phyloP scores from a whole-genome alignment of 2,329 filamentous ascomycete species.

The Alternaria infectoria region DNA sequence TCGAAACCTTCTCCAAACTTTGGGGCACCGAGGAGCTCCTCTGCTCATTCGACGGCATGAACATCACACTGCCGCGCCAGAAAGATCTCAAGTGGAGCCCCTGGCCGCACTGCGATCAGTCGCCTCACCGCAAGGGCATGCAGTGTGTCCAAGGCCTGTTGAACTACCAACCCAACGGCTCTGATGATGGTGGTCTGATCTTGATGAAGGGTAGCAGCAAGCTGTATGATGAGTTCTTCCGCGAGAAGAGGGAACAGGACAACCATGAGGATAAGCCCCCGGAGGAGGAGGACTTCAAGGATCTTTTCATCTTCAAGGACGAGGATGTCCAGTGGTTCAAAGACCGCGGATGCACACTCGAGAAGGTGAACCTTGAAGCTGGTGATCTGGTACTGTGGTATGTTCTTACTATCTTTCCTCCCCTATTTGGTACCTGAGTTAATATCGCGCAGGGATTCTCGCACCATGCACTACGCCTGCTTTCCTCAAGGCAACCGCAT shows the following conservation, averaged over 20 bases:
- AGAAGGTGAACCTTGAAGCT: constrained; percentile 52
- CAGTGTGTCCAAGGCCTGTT: constrained; percentile 53
- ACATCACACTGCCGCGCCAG: background rate
- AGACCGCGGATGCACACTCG: constrained; percentile 46
- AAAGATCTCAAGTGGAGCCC: background rate
- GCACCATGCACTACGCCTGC: constrained; percentile 53
- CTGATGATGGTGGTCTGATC: constrained; percentile 55
- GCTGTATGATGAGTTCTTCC: constrained; percentile 55
- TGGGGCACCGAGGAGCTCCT: background rate
- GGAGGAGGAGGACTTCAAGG: constrained; percentile 38
- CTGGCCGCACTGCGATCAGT: constrained; percentile 32
- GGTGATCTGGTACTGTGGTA: constrained; percentile 46
- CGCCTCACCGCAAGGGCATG: constrained; percentile 50
- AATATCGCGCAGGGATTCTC: background rate
- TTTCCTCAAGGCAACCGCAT: constrained; percentile 21
- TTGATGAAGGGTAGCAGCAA: constrained; percentile 53
- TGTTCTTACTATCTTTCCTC: constrained; percentile 17
- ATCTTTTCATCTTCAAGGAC: constrained; percentile 53
- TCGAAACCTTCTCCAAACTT: background rate
- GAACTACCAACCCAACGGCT: constrained; percentile 55
- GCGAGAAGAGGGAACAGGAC: constrained; percentile 13
- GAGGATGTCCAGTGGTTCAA: constrained; percentile 55
- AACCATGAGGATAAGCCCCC: constrained; percentile 24
- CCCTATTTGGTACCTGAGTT: constrained; percentile 51
- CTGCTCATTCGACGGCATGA: background rate